Conservation (phyloP, 73 alveolate genomes). For the Tetrahymena malaccensis region DNA sequence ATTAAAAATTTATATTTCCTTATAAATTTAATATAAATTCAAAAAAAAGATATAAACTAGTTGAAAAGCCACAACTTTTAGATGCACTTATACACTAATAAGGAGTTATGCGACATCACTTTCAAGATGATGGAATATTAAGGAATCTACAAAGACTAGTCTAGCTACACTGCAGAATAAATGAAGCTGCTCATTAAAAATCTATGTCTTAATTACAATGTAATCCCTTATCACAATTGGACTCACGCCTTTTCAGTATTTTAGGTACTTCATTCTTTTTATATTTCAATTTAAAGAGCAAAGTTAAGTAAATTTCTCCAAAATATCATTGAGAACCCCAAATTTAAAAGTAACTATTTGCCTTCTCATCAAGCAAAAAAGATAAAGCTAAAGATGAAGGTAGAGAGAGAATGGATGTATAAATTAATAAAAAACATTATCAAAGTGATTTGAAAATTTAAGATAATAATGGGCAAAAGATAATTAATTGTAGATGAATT, state of each 20-base stretch:
- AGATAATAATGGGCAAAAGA: too few species aligned
- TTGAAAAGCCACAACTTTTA: not conserved
- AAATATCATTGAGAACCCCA: too few species aligned
- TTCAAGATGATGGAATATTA: not conserved
- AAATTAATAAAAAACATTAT: too few species aligned
- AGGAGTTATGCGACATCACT: not conserved
- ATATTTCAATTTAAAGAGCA: not conserved
- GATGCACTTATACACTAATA: not conserved
- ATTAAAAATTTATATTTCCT: not conserved
- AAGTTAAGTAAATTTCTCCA: too few species aligned
- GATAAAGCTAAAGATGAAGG: too few species aligned
- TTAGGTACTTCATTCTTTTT: not conserved
- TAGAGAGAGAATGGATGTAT: too few species aligned
- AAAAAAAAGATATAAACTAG: not conserved
- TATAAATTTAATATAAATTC: too few species aligned
- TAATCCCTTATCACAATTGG: slow-evolving; percentile 23
- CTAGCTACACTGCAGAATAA: not conserved
- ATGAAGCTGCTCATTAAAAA: not conserved
- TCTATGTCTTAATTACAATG: not conserved
- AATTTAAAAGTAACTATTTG: too few species aligned
- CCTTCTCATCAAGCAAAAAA: too few species aligned
- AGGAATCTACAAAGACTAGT: not conserved
- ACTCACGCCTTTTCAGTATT: slow-evolving; percentile 32
- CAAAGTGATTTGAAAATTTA: too few species aligned
- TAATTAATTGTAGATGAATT: too few species aligned